A percentile compares a stretch with the other conserved stretches of the same genome.
Evolutionary conservation across 2,329 filamentous ascomycete species (phyloP).

Genomic region (Colletotrichum aenigma): DNA sequence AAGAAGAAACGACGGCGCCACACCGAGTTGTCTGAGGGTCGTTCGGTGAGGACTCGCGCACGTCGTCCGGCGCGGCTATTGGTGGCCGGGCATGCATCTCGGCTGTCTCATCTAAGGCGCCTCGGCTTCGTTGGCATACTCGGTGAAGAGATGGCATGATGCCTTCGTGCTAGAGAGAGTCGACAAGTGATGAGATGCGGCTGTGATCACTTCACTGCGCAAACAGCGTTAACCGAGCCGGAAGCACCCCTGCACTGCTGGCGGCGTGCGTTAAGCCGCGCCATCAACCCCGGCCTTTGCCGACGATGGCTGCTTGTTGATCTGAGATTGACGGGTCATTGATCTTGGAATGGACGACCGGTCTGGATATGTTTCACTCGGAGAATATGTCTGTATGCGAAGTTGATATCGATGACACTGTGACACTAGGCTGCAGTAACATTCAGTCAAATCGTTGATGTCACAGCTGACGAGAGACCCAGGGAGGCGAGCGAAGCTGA

Average conservation of each 20-base stretch:
- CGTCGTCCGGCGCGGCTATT: neutral
- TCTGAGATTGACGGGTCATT: neutral
- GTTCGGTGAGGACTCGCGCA: neutral
- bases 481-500: neutral
- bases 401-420: neutral
- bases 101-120: neutral
- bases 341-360: neutral
- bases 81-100: neutral
- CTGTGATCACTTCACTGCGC: neutral
- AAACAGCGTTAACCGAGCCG: neutral
- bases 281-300: neutral
- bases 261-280: neutral
- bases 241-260: neutral
- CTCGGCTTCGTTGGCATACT: neutral
- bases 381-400: neutral
- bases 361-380: neutral
- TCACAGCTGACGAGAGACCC: neutral
- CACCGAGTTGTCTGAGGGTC: neutral
- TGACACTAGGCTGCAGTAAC: neutral
- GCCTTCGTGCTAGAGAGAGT: neutral
- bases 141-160: neutral
- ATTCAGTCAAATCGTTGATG: neutral
- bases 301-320: neutral
- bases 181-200: neutral
- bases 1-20: constrained; percentile 2